These are phyloP conservation scores for Neonectria sp. DNA, from an alignment of 2,329 filamentous ascomycete species.

Conservation along the genomic window DNA sequence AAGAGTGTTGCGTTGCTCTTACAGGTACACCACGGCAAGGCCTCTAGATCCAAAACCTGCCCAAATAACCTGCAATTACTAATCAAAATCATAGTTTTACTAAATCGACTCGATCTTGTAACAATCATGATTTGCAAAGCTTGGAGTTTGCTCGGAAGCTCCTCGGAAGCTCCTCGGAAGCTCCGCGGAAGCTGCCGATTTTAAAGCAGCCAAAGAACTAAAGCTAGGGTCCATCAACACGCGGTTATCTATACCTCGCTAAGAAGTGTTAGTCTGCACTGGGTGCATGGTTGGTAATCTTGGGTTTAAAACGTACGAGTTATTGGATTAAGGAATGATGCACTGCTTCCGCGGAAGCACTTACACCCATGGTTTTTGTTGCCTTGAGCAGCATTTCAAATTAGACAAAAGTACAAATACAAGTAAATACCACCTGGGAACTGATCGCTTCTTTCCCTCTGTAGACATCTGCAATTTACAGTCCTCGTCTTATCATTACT, in stretches of 20 bases:
- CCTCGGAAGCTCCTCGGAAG: background rate
- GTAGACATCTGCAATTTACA: background rate
- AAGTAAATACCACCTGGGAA: background rate
- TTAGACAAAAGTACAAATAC: background rate
- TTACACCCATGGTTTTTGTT: background rate
- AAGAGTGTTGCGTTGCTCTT: too few relatives aligned
- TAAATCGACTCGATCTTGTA: too few relatives aligned
- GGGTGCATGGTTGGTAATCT: too few relatives aligned
- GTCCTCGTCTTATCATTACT: too few relatives aligned
- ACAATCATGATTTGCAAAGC: background rate
- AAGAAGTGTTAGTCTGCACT: too few relatives aligned
- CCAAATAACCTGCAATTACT: background rate
- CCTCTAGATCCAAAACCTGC: too few relatives aligned
- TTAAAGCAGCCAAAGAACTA: too few relatives aligned
- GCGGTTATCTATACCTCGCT: too few relatives aligned
- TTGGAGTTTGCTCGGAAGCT: background rate
- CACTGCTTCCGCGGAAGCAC: background rate
- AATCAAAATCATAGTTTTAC: background rate
- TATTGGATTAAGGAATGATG: background rate
- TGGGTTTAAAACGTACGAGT: background rate
- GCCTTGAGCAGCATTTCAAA: too few relatives aligned
- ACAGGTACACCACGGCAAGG: too few relatives aligned
- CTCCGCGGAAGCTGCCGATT: background rate
- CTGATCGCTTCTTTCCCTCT: background rate
- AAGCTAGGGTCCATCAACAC: too few relatives aligned